Conservation (phyloP, 768 basidiomycete genomes). For the Melanogaster broomeanus region DNA sequence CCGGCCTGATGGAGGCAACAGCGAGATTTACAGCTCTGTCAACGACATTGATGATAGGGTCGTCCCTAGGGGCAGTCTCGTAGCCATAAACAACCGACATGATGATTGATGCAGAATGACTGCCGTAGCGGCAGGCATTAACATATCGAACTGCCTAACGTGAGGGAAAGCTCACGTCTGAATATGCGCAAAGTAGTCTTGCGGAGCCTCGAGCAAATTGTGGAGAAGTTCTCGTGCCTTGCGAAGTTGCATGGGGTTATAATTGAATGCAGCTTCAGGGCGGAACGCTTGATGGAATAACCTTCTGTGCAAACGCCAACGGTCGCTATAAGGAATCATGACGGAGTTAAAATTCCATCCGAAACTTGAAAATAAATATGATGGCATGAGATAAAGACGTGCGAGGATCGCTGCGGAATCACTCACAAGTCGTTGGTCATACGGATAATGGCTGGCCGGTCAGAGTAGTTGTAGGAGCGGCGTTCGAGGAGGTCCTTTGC, state of each 20-base stretch:
- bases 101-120: slow-evolving; percentile 28
- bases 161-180: slow-evolving; percentile 23
- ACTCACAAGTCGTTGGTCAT: slow-evolving; percentile 33
- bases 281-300: slow-evolving; percentile 32
- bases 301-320: slow-evolving; percentile 31
- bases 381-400: not conserved
- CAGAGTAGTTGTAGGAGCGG: slow-evolving; percentile 46
- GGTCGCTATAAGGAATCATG: slow-evolving; percentile 26
- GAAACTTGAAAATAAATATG: slow-evolving; percentile 14
- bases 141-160: not conserved
- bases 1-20: slow-evolving; percentile 21
- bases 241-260: slow-evolving; percentile 24
- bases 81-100: slow-evolving; percentile 35
- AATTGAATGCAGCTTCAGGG: slow-evolving; percentile 14
- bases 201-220: slow-evolving; percentile 24
- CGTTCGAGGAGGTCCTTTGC: slow-evolving; percentile 46
- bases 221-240: slow-evolving; percentile 26
- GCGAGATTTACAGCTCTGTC: slow-evolving; percentile 25
- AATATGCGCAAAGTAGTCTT: slow-evolving; percentile 18
- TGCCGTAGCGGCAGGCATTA: not conserved
- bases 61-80: slow-evolving; percentile 22
- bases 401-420: not conserved
- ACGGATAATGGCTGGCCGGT: slow-evolving; percentile 34
- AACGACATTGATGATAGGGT: slow-evolving; percentile 27
- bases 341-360: slow-evolving; percentile 32